Conservation (phyloP, 169 alveolate species). For the Plasmodium knowlesi region DNA sequence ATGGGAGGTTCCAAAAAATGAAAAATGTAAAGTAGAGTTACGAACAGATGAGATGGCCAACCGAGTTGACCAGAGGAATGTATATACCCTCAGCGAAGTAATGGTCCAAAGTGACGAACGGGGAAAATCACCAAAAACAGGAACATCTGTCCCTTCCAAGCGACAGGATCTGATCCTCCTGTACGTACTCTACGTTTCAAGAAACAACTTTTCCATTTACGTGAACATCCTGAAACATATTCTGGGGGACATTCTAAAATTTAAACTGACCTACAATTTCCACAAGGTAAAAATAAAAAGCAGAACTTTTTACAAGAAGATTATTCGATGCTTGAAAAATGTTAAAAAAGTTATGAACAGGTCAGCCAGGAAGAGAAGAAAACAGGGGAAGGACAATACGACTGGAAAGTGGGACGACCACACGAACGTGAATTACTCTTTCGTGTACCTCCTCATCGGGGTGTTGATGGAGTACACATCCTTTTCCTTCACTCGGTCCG, state of each 20-base stretch:
- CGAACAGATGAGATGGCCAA: background rate
- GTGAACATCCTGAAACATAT: slow-evolving; percentile 22
- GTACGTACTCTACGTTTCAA: slow-evolving; percentile 17
- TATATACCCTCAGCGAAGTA: background rate
- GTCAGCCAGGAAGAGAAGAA: background rate
- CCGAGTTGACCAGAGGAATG: background rate
- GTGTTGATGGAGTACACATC: slow-evolving; percentile 28
- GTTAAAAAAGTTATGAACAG: background rate
- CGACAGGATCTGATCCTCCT: slow-evolving; percentile 52
- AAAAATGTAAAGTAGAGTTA: background rate
- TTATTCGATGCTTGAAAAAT: slow-evolving; percentile 20
- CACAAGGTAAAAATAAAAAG: slow-evolving; percentile 31
- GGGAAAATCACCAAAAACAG: background rate
- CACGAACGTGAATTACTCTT: slow-evolving; percentile 39
- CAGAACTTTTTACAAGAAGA: slow-evolving; percentile 15
- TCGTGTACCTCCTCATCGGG: slow-evolving; percentile 44
- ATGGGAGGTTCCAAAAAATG: background rate
- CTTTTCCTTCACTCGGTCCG: background rate
- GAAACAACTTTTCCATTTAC: slow-evolving; percentile 22
- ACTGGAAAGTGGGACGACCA: background rate
- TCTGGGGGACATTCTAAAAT: slow-evolving; percentile 13
- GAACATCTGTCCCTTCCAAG: background rate
- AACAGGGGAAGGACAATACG: background rate
- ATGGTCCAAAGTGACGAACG: background rate
- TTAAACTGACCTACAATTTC: slow-evolving; percentile 32